These are phyloP conservation scores for Tanacetum coccineum DNA, from an alignment of 129 eudicot species.

Conservation along the genomic window DNA sequence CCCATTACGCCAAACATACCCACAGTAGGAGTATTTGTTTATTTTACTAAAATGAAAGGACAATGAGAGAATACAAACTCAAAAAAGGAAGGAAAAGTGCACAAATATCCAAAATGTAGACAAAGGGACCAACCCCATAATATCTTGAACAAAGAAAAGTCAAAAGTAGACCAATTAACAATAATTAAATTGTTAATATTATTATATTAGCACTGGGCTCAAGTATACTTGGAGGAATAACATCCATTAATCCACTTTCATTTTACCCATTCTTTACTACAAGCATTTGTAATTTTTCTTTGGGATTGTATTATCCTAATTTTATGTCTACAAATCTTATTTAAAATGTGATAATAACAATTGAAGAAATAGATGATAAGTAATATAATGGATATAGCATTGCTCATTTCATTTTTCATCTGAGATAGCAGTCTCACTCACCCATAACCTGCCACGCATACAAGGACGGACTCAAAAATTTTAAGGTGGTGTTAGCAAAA, in stretches of 20 bases:
- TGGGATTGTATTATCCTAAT: too few species aligned
- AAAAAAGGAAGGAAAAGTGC: slow-evolving; percentile 22
- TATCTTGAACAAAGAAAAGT: slow-evolving; percentile 36
- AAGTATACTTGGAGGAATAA: slow-evolving; percentile 18
- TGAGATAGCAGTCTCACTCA: too few species aligned
- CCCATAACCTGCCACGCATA: too few species aligned
- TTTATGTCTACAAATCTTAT: too few species aligned
- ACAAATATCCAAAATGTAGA: slow-evolving; percentile 27
- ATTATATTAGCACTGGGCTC: slow-evolving; percentile 37
- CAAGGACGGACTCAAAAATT: too few species aligned
- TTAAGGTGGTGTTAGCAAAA: too few species aligned
- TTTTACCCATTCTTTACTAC: slow-evolving; percentile 5
- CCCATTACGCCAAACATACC: too few species aligned
- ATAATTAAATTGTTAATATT: not conserved
- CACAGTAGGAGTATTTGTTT: too few species aligned
- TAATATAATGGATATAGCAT: too few species aligned
- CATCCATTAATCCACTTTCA: slow-evolving; percentile 19
- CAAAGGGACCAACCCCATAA: slow-evolving; percentile 21
- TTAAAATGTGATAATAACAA: too few species aligned
- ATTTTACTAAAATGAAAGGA: not conserved
- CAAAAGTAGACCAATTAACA: slow-evolving; percentile 25
- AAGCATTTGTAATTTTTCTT: not conserved
- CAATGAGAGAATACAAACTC: not conserved
- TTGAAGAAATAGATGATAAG: too few species aligned
- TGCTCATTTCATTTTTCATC: too few species aligned